These are phyloP conservation scores for Wickerhamomyces tratensis DNA, from an alignment of 805 yeast genomes.

Conservation along the genomic window DNA sequence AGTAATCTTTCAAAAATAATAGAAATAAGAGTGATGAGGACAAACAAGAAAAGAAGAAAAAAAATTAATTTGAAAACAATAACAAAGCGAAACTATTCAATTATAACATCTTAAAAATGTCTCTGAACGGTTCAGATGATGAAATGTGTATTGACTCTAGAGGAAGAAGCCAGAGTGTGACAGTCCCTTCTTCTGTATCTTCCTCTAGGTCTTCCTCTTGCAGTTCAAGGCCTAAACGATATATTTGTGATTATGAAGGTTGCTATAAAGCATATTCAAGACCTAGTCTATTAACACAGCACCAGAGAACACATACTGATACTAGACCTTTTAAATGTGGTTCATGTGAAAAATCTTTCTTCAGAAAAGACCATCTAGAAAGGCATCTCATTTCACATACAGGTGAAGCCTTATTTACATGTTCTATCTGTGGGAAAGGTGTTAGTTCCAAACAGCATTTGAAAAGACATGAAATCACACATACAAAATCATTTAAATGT, in stretches of 20 bases:
- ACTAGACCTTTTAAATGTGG: conserved; percentile 68
- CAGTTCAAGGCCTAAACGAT: conserved; percentile 45
- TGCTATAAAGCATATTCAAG: conserved; percentile 73
- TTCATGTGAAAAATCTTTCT: conserved; percentile 55
- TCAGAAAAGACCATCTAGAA: conserved; percentile 70
- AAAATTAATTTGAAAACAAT: too few species aligned
- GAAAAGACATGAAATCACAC: conserved; percentile 75
- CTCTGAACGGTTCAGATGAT: background rate
- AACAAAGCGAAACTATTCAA: too few species aligned
- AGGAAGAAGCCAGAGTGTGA: conserved; percentile 1
- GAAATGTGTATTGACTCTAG: background rate
- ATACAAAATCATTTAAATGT: conserved; percentile 58
- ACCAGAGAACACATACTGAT: conserved; percentile 67
- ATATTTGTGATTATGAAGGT: conserved; percentile 50
- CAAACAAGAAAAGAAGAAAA: too few species aligned
- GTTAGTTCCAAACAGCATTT: conserved; percentile 74
- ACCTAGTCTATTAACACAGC: conserved; percentile 80
- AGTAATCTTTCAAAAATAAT: too few species aligned
- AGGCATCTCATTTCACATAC: conserved; percentile 65
- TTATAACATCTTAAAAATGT: background rate
- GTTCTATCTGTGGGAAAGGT: conserved; percentile 74
- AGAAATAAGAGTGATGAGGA: too few species aligned
- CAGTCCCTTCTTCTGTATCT: conserved; percentile 3
- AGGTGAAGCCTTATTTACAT: conserved; percentile 58
- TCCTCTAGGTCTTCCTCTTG: conserved; percentile 13